Evolutionary conservation across 345 rosid species (phyloP).

Genomic region (Ceriops decandra): DNA sequence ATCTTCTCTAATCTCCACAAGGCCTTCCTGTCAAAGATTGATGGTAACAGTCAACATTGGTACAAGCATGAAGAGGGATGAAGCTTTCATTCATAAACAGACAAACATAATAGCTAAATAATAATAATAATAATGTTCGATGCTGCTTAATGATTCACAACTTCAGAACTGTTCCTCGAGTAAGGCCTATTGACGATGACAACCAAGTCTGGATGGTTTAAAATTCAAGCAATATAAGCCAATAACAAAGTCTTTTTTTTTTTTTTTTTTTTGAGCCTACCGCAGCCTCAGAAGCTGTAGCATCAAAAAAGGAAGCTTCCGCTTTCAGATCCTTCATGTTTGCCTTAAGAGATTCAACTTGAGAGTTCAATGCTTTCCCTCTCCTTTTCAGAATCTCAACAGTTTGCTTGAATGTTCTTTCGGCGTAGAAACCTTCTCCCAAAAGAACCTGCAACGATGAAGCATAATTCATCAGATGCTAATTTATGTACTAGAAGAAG

Average conservation of each 20-base stretch:
- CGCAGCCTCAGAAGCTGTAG: slow-evolving; percentile 73
- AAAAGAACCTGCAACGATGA: slow-evolving; percentile 52
- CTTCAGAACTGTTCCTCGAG: too few species aligned
- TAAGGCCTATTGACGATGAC: too few species aligned
- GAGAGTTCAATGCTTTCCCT: slow-evolving; percentile 59
- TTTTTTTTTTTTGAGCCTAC: slow-evolving; percentile 40
- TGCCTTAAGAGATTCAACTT: slow-evolving; percentile 56
- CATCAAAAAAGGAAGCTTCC: slow-evolving; percentile 71
- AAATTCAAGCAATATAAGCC: neutral
- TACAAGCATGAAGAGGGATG: too few species aligned
- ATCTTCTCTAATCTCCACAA: slow-evolving; percentile 90
- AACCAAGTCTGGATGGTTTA: too few species aligned
- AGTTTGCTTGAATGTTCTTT: slow-evolving; percentile 74
- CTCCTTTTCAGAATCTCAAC: slow-evolving; percentile 76
- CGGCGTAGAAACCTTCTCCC: slow-evolving; percentile 76
- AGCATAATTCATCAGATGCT: neutral
- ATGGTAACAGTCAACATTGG: neutral
- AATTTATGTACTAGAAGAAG: neutral
- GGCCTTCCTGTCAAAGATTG: slow-evolving; percentile 55
- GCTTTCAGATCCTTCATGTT: slow-evolving; percentile 67
- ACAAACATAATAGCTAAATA: too few species aligned
- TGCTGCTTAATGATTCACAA: too few species aligned
- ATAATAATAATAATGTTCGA: too few species aligned
- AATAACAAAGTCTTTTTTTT: neutral
- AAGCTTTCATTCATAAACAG: too few species aligned